Percentiles rank a stretch among this genome's conserved stretches.
phyloP scores from a whole-genome alignment of 2,329 filamentous ascomycete genomes.

The Fusarium lyarnte region DNA sequence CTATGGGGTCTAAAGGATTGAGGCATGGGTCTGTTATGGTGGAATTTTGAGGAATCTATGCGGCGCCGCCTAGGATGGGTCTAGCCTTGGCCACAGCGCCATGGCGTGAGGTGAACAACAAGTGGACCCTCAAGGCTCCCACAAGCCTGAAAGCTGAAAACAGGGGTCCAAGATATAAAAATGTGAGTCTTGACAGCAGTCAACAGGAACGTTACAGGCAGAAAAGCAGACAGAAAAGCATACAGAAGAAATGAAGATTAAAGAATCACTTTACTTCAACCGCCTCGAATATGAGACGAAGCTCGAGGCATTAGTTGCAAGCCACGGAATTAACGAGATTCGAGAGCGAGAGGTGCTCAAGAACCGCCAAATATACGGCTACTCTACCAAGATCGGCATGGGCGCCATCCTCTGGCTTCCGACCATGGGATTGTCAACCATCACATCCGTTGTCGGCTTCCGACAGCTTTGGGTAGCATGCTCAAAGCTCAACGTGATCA shows the following conservation, averaged over 20 bases:
- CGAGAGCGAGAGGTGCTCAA: background rate
- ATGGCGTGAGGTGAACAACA: background rate
- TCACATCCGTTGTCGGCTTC: background rate
- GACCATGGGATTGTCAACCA: background rate
- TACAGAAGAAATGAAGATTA: background rate
- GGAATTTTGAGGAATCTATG: background rate
- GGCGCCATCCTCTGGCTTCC: background rate
- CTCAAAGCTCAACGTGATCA: background rate
- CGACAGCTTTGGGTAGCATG: background rate
- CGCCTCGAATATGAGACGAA: background rate
- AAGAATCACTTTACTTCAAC: background rate
- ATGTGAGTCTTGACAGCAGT: background rate
- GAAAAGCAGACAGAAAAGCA: background rate
- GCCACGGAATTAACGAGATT: background rate
- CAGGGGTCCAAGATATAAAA: background rate
- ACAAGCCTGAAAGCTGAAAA: background rate
- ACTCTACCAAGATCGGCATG: background rate
- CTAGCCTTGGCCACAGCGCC: background rate
- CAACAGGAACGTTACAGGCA: background rate
- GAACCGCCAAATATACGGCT: background rate
- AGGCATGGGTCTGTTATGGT: background rate
- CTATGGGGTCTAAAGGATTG: background rate
- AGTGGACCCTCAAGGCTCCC: background rate
- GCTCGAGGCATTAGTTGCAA: background rate
- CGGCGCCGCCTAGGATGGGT: background rate